Evolutionary conservation across 1,139 yeast species (phyloP).

Genomic region (Insectozyma bohioensis): DNA sequence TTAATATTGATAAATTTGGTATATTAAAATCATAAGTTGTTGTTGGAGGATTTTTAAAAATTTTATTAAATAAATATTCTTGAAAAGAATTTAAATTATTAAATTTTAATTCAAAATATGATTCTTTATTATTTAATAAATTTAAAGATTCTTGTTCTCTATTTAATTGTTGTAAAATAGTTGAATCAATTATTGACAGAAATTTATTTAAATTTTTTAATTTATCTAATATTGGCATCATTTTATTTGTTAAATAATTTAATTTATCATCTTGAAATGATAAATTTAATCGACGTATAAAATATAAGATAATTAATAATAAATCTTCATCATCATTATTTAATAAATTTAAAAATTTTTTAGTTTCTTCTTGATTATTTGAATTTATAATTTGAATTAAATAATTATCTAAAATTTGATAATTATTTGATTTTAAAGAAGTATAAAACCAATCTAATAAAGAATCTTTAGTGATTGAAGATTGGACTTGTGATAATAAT

Average conservation of each 20-base stretch:
- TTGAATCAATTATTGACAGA: constrained; percentile 7
- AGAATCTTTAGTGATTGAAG: constrained; percentile 3
- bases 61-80: constrained; percentile 9
- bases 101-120: constrained; percentile 1
- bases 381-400: constrained; percentile 5
- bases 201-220: constrained; percentile 12
- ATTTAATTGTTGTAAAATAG: constrained; percentile 16
- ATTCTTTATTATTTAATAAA: constrained; percentile 16
- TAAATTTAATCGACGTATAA: constrained; percentile 24
- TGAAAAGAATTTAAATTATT: constrained; percentile 1
- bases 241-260: constrained; percentile 24
- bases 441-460: constrained; percentile 25
- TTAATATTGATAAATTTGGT: constrained; percentile 22
- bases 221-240: constrained; percentile 31
- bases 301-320: constrained; percentile 21
- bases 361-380: constrained; percentile 1
- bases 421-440: constrained; percentile 24
- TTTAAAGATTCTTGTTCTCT: constrained; percentile 29
- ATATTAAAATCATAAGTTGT: constrained; percentile 9
- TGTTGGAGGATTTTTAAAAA: constrained; percentile 10
- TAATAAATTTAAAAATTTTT: constrained; percentile 10
- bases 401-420: constrained; percentile 19
- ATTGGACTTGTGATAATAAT: constrained; percentile 9
- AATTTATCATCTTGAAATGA: constrained; percentile 16
- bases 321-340: constrained; percentile 10